Base-by-base conservation (phyloP, 2,329 filamentous ascomycete species). In the Colletotrichum sp. region DNA sequence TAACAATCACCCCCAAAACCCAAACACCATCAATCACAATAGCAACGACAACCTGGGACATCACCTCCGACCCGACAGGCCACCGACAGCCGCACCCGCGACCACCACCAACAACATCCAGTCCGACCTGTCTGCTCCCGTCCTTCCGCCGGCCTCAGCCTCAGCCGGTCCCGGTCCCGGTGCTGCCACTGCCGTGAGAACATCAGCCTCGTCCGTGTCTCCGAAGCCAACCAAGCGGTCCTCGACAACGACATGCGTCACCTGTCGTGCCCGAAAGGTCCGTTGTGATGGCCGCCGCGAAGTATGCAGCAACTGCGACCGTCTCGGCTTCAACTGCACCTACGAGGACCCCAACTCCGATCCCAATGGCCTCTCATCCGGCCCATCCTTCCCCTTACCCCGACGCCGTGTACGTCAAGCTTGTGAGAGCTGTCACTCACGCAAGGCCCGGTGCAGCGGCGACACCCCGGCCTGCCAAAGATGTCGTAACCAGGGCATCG, bases 391-490 rank as follows among this genome's bases (percentile, higher is more conserved):
- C 15, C 70, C 70, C n/a, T 78, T 89, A 65, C 87, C 89, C 8
- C 83, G 88, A 54, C 86, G 89, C 47, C 87, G 89, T 27, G 89
- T 90, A 57, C 86, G 89, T 58, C 86, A 90, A 79, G 89, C 89
- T 33, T 91, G 89, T 76, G 84, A 88, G 77, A 89, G 86, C 78
- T 91, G 89, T 79, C 89, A 91, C 76, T 87, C 87, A 38, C 85
- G 89, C 76, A 91, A 91, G 78, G 89, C 89, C 34, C 84, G 89
- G 63, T 91, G 89, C 81, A 90, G 87, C 66, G 89, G 89, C n/a
- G 86, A 90, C 75, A 83, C 87, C 64, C 89, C 89, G 5, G 85
- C 86, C 66, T 91, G 89, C 77, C 87, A 90, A 65, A 84, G 86
- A 11, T 88, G 86, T 65, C 86, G 87, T 27, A 81, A 84, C 6